phyloP scores from a whole-genome alignment of 1,284 basidiomycete genomes.

The Ustilago tritici region DNA sequence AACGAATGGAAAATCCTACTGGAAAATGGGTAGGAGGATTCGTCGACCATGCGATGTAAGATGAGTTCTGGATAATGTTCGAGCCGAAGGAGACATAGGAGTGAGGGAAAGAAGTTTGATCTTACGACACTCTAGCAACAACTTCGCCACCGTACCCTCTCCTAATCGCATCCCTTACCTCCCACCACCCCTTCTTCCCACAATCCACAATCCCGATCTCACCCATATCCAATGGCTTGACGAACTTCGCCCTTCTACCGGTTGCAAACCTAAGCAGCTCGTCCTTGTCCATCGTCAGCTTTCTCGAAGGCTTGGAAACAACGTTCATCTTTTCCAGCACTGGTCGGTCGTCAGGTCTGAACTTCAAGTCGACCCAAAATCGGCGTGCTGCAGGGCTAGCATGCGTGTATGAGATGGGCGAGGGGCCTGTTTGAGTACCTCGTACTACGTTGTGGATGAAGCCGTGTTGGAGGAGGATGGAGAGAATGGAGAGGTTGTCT shows the following conservation, averaged over 20 bases:
- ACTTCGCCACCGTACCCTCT: constrained; percentile 70
- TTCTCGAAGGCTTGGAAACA: constrained; percentile 80
- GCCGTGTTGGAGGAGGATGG: constrained; percentile 85
- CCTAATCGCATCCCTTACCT: constrained; percentile 71
- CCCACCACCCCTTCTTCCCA: constrained; percentile 74
- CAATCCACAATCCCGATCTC: constrained; percentile 83
- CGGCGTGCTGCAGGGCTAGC: constrained; percentile 69
- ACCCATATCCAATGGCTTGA: constrained; percentile 81
- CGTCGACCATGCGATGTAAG: background rate
- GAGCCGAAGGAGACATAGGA: background rate
- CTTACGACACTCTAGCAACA: constrained; percentile 68
- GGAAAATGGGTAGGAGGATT: background rate
- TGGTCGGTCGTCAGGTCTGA: constrained; percentile 81
- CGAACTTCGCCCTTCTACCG: constrained; percentile 73
- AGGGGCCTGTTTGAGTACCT: constrained; percentile 79
- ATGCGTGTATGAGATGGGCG: constrained; percentile 75
- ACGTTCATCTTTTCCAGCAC: constrained; percentile 81
- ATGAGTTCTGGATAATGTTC: background rate
- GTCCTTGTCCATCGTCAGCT: constrained; percentile 78
- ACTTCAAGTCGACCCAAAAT: constrained; percentile 91
- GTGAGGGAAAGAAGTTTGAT: background rate
- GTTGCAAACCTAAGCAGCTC: constrained; percentile 80
- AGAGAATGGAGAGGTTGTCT: constrained; percentile 84
- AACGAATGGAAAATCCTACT: background rate
- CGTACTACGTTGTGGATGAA: constrained; percentile 84